Evolutionary conservation across 2,329 filamentous ascomycete species (phyloP).

Genomic region (Pseudocercospora fuligena): DNA sequence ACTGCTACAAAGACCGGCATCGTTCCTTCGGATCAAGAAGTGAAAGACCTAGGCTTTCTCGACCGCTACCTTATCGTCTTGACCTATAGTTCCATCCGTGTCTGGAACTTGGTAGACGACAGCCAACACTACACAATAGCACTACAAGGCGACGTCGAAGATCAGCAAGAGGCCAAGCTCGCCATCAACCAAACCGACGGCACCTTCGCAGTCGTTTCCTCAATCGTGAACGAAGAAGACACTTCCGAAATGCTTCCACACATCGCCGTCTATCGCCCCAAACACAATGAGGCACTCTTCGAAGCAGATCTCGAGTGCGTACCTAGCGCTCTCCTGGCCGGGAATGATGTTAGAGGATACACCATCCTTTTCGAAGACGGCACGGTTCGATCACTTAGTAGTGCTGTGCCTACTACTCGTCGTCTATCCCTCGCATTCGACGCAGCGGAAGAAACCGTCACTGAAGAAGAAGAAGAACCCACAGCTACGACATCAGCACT

Average conservation of each 20-base stretch:
- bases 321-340: slow-evolving; percentile 69
- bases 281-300: slow-evolving; percentile 62
- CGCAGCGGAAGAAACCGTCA: not conserved
- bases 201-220: slow-evolving; percentile 48
- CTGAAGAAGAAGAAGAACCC: slow-evolving; percentile 3
- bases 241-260: slow-evolving; percentile 16
- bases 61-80: slow-evolving; percentile 76
- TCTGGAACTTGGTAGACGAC: slow-evolving; percentile 85
- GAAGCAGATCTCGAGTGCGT: slow-evolving; percentile 45
- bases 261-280: slow-evolving; percentile 67
- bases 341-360: slow-evolving; percentile 70
- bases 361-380: slow-evolving; percentile 76
- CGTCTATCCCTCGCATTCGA: slow-evolving; percentile 8
- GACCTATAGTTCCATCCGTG: slow-evolving; percentile 70
- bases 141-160: slow-evolving; percentile 49
- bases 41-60: slow-evolving; percentile 69
- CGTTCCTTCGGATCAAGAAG: slow-evolving; percentile 52
- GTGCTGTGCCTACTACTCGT: slow-evolving; percentile 14
- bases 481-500: slow-evolving; percentile 11
- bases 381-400: slow-evolving; percentile 62
- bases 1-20: slow-evolving; percentile 64
- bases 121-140: slow-evolving; percentile 70
- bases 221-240: slow-evolving; percentile 11
- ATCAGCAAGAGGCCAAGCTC: slow-evolving; percentile 48
- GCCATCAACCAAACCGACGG: slow-evolving; percentile 67